Conservation (phyloP, 2,329 filamentous ascomycete genomes). For the Dactylella cylindrospora region DNA sequence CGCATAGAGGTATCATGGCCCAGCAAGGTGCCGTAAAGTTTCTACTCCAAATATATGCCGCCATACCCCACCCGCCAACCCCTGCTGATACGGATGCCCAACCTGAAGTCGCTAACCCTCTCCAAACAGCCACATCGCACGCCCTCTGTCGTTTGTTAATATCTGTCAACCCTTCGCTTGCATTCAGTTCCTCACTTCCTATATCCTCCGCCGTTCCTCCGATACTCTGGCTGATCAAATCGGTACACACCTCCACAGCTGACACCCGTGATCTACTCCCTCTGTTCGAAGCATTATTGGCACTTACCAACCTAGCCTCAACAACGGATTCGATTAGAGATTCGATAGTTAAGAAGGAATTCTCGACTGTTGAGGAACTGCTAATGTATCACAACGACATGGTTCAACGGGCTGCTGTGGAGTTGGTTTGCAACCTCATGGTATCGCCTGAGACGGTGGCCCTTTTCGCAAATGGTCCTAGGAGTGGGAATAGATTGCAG, state of each 20-base stretch:
- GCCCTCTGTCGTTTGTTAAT: conserved; percentile 83
- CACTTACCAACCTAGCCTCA: conserved; percentile 90
- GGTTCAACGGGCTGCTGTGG: conserved; percentile 78
- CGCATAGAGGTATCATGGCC: conserved; percentile 74
- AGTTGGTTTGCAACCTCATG: conserved; percentile 89
- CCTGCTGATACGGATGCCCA: conserved; percentile 51
- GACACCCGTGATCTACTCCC: conserved; percentile 76
- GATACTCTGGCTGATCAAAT: conserved; percentile 68
- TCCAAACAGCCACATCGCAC: conserved; percentile 66
- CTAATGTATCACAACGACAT: conserved; percentile 73
- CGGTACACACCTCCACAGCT: conserved; percentile 61
- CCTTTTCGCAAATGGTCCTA: conserved; percentile 65
- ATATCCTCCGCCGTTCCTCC: conserved; percentile 80
- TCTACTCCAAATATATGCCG: conserved; percentile 67
- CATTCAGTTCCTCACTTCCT: conserved; percentile 76
- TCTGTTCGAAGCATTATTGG: conserved; percentile 85
- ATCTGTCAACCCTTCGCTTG: conserved; percentile 77
- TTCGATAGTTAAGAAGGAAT: conserved; percentile 72
- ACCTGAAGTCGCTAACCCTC: conserved; percentile 50
- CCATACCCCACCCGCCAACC: conserved; percentile 25
- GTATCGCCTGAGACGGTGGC: conserved; percentile 67
- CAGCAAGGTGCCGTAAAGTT: conserved; percentile 93
- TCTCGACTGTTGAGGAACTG: conserved; percentile 77
- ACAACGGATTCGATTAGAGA: conserved; percentile 57
- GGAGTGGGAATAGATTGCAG: conserved; percentile 67